Conservation (phyloP, 2,329 filamentous ascomycete genomes). For the Aspergillus proliferans region DNA sequence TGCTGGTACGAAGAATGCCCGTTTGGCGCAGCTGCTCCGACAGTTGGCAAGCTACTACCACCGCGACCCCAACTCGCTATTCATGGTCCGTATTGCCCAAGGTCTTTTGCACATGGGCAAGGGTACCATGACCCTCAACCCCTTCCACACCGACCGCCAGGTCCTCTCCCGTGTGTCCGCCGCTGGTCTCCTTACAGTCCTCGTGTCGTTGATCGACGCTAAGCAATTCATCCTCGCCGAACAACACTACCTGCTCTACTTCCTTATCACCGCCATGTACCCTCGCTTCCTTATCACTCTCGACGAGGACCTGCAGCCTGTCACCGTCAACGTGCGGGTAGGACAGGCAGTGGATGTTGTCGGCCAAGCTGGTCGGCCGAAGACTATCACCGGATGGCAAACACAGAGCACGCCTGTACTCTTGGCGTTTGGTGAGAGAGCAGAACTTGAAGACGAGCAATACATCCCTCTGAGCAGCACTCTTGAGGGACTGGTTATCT, state of each 20-base stretch:
- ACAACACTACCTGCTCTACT: constrained; percentile 92
- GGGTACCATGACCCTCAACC: constrained; percentile 88
- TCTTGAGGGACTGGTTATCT: constrained; percentile 88
- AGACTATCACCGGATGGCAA: constrained; percentile 99
- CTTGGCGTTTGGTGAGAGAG: constrained; percentile 87
- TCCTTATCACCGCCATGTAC: constrained; percentile 92
- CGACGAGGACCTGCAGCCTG: constrained; percentile 85
- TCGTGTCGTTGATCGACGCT: constrained; percentile 90
- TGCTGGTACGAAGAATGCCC: constrained; percentile 95
- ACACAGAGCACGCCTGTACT: constrained; percentile 98
- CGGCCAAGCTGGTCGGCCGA: constrained; percentile 90
- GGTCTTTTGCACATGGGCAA: constrained; percentile 99
- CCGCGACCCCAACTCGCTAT: constrained; percentile 88
- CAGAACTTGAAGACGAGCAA: constrained; percentile 95
- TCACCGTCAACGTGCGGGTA: constrained; percentile 93
- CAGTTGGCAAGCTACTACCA: constrained; percentile 98
- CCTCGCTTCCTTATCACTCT: constrained; percentile 94
- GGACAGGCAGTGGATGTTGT: constrained; percentile 98
- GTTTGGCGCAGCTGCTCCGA: constrained; percentile 85
- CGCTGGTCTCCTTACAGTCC: constrained; percentile 79
- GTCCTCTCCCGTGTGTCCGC: constrained; percentile 88
- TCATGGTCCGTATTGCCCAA: constrained; percentile 98
- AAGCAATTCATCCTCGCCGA: constrained; percentile 72
- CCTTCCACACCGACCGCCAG: constrained; percentile 98
- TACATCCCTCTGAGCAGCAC: constrained; percentile 88